Base-by-base conservation (phyloP, 345 rosid species). In the Corchorus olitorius region DNA sequence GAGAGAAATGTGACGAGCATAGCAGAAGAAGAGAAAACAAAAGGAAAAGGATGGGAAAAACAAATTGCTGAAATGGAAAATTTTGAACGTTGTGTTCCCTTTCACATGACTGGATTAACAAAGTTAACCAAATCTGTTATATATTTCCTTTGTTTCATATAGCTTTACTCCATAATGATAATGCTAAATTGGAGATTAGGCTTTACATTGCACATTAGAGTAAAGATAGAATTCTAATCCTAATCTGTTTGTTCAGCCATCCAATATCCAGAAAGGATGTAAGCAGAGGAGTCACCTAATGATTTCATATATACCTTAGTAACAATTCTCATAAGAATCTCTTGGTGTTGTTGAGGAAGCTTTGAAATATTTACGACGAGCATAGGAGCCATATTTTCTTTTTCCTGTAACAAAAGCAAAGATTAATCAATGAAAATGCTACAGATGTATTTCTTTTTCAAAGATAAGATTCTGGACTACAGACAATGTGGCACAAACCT, bases 341-440 rank as follows among this genome's bases (percentile, higher is more conserved):
- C 98, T 75, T 90, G 97, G 78, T 95, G 99, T 75, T 95, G 96
- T 64, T 83, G 84, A 72, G 95, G 89, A 86, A 95, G 85, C 79
- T 89, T 90, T 11, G 92, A 88, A 82, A 95, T 73, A 79, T 86
- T 88, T 78, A 82, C 84, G 52, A 92, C 76, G 72, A 93, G 87
- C 83, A 78, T 49, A 50, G 96, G 94, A 64, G 89, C 90, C 87
- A 90, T 86, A 73, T 63, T 83, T 88, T 95, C 94, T 81, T 91
- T 93, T 73, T 91, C 99, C 99, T 95, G 82, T 27, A 77, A 73
- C 27, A 78, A 3, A 37, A 52, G 33, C 58, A 68, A 77, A 6
- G 43, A 76, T 79, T 62, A 76, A 72, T 52, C 50, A 27, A 46
- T 39, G 72, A 43, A 80, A 78, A 11, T 46, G 65, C 76, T 22